Evolutionary conservation across 2,329 filamentous ascomycete species (phyloP).

Genomic region (Colletotrichum sp.): DNA sequence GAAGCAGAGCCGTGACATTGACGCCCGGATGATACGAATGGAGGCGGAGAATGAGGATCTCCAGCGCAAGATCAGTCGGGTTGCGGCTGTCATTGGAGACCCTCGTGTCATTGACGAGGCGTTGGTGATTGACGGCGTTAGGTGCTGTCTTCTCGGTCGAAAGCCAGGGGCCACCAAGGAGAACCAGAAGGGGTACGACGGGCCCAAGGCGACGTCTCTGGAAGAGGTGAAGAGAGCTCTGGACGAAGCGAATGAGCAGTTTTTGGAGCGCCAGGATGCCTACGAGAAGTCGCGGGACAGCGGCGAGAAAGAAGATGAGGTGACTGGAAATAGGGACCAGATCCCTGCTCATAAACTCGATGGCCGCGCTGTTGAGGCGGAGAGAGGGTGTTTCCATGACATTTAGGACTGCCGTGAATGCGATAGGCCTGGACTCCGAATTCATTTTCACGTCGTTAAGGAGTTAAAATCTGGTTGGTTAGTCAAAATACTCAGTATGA

Average conservation of each 20-base stretch:
- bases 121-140: not conserved
- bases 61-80: not conserved
- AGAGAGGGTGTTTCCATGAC: accelerated
- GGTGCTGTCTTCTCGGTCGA: not conserved
- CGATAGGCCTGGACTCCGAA: not conserved
- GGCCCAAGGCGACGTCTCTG: not conserved
- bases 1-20: not conserved
- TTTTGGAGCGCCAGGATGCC: not conserved
- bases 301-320: not conserved
- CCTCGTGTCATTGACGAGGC: not conserved
- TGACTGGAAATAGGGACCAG: not conserved
- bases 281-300: not conserved
- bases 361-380: not conserved
- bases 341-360: not conserved
- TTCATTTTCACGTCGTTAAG: not conserved
- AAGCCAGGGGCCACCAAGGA: not conserved
- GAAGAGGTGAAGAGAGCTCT: not conserved
- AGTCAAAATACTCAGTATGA: not conserved
- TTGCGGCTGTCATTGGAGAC: not conserved
- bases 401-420: not conserved
- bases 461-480: not conserved
- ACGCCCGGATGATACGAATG: not conserved
- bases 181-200: not conserved
- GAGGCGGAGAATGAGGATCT: not conserved
- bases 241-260: accelerated